Evolutionary conservation across 768 basidiomycete genomes (phyloP).

Genomic region (Sarcomyxa edulis): DNA sequence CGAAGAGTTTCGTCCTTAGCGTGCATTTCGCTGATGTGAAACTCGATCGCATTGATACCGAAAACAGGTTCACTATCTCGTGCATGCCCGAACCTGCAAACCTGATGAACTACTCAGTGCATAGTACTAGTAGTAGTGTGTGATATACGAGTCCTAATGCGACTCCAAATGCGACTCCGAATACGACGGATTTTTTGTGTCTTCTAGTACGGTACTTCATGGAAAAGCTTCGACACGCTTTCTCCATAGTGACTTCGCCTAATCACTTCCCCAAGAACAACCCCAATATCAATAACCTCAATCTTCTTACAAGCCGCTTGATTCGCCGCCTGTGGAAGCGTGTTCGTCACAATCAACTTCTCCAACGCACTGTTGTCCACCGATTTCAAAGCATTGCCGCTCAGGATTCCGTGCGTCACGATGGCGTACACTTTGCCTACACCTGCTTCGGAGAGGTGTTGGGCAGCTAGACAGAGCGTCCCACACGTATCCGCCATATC

Average conservation of each 20-base stretch:
- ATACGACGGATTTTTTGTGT: too few relatives aligned
- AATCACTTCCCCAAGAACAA: conserved; percentile 94
- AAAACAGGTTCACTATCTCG: too few relatives aligned
- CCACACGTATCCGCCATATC: conserved; percentile 99
- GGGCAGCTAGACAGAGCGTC: conserved; percentile 88
- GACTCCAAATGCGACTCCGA: too few relatives aligned
- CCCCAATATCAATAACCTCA: conserved; percentile 92
- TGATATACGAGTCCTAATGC: too few relatives aligned
- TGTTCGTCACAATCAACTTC: conserved; percentile 98
- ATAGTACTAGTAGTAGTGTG: too few relatives aligned
- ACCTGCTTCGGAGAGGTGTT: conserved; percentile 85
- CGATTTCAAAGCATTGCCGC: conserved; percentile 77
- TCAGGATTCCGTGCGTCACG: conserved; percentile 95
- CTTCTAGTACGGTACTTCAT: conserved; percentile 80
- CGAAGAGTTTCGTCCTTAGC: too few relatives aligned
- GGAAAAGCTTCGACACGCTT: conserved; percentile 83
- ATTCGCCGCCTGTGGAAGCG: conserved; percentile 85
- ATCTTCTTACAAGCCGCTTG: conserved; percentile 69
- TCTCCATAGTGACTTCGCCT: conserved; percentile 96
- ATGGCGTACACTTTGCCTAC: conserved; percentile 83
- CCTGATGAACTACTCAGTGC: too few relatives aligned
- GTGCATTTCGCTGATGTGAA: too few relatives aligned
- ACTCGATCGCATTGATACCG: too few relatives aligned
- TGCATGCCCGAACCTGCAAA: too few relatives aligned
- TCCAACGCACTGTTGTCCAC: conserved; percentile 74